Evolutionary conservation across 2,329 filamentous ascomycete species (phyloP), one percentile per base, ranked within the genome.

Genomic region (Aspergillus transmontanensis): DNA sequence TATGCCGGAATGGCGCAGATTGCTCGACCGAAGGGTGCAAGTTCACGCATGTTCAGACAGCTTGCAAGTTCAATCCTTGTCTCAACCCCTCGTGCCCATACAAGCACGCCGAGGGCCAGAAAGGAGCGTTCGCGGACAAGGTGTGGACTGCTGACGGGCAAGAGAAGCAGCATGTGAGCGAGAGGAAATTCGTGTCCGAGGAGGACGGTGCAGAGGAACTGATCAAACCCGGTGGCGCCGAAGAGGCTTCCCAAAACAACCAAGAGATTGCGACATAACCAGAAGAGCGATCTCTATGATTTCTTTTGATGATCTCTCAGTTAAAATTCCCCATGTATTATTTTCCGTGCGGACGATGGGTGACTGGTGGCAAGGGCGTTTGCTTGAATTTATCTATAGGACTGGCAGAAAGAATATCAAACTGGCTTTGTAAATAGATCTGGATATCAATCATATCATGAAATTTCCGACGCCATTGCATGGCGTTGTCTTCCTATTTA

Each of bases 11-110:
- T 75, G 95, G 95, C 32, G 91, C 90, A 55, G 92, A 94, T 75
- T 99, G 95, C 83, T 89, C 89, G 41, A 88, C 87, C 4, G 81
- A 89, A 14, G 88, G 89, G 64, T 99, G 95, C 86, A 93, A 93
- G 71, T 99, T 96, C 75, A 94, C 92, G 14, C 95, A 99, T 80
- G 81, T 91, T 69, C 89, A 90, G 76, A 91, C 89, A 55, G 86
- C 90, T 77, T 99, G 95, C 88, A 93, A 89, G 76, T 98, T 91
- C 81, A 94, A 89, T 70, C 95, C 94, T 0, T 99, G 95, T 80
- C 86, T 93, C 67, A 97, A 97, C 80, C 87, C 90, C n/a, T 86
- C 83, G 70, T 99, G 95, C 77, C 85, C 89, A 5, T 98, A 93
- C 82, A 93, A 93, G 78, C 95, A 99, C 78, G 90, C 89, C 46